Evolutionary conservation across 2,329 filamentous ascomycete genomes (phyloP), one percentile per base, ranked within the genome.

Genomic region (Pochonia chlamydosporia): DNA sequence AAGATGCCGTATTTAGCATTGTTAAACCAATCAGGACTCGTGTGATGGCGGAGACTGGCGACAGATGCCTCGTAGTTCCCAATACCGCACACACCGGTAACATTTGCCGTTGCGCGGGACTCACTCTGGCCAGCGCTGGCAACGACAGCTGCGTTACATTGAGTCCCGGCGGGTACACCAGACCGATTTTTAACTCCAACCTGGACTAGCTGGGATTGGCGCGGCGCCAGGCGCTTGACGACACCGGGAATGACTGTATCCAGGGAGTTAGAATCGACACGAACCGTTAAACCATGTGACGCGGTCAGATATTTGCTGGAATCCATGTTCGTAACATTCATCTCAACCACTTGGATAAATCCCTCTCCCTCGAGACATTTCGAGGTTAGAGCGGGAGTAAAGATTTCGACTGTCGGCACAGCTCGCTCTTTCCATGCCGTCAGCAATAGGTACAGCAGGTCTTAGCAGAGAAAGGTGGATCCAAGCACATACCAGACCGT

Each of bases 1-100:
- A 82, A 81, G 25, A 81, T 81, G 0, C 78, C 78, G 50, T 68
- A 82, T 49, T 82, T 81, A 20, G 66, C 72, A 28, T 72, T 65
- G 44, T 75, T 67, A 52, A 72, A 81, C 78, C 78, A 81, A 23
- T 44, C 20, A 10, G 43, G 23, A 26, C 13, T 20, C n/a, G 21
- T 14, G 23, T 36, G 30, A 23, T 20, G 23, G 1, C 37, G 11
- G 10, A 44, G 16, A 21, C 31, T 28, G 7, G 30, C 30, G 6
- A 31, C 31, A 10, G 20, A 31, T 13, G 10, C 43, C 20, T n/a
- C 14, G n/a, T 36, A 44, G 21, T 44, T 23, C 13, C 21, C 43
- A 23, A 36, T 8, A n/a, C 33, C 23, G 44, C 48, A 43, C 25
- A 24, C 23, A 13, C 40, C 30, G 14, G 36, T 40, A 26, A 47